Evolutionary conservation across 305 asterid genomes (phyloP).

Genomic region (Solanum hybrid): DNA sequence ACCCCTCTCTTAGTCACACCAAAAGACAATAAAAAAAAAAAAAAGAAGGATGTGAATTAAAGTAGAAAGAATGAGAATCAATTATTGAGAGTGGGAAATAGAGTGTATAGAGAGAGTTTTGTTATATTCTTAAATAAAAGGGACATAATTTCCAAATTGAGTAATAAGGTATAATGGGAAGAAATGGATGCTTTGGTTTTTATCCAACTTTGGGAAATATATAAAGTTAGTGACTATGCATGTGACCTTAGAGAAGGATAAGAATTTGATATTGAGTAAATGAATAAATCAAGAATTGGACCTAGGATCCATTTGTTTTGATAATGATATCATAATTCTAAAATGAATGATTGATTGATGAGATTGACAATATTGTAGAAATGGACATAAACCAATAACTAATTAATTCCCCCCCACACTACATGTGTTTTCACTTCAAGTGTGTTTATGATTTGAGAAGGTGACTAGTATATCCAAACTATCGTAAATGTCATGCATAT

Average conservation of each 20-base stretch:
- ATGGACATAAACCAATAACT: not conserved
- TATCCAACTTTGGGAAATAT: slow-evolving; percentile 13
- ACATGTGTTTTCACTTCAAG: slow-evolving; percentile 4
- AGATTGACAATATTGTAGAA: slow-evolving; percentile 3
- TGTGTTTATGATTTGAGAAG: not conserved
- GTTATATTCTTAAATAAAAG: slow-evolving; percentile 1
- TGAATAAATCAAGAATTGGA: not conserved
- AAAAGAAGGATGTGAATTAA: slow-evolving; percentile 13
- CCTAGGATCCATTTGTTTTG: not conserved
- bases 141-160: slow-evolving; percentile 14
- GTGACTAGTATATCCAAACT: not conserved
- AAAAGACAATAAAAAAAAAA: not conserved
- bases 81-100: slow-evolving; percentile 22
- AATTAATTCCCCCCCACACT: not conserved
- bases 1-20: not conserved
- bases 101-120: slow-evolving; percentile 2
- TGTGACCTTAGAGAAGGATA: slow-evolving; percentile 19
- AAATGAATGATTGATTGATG: not conserved
- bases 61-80: slow-evolving; percentile 32
- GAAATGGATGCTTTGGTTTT: slow-evolving; percentile 25
- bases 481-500: too few relatives aligned
- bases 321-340: not conserved
- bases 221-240: slow-evolving; percentile 14
- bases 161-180: slow-evolving; percentile 1
- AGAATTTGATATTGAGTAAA: not conserved